These are phyloP conservation scores for Saccharomyces hybrid DNA, from an alignment of 1,139 yeast genomes.

Conservation along the genomic window DNA sequence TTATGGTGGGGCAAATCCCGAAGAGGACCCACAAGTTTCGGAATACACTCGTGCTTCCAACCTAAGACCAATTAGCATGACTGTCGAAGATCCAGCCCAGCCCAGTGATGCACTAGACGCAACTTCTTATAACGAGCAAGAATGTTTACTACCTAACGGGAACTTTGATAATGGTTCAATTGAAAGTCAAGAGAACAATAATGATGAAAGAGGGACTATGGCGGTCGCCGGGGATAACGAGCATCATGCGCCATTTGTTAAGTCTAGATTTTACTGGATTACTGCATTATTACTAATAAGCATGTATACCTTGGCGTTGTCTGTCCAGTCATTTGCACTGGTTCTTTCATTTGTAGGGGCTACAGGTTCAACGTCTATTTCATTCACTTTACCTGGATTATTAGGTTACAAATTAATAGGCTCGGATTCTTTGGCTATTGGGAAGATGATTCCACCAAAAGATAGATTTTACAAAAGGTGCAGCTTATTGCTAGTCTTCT, in stretches of 20 bases:
- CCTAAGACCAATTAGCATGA: conserved; percentile 14
- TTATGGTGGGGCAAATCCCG: conserved; percentile 5
- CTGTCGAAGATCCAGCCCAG: conserved; percentile 11
- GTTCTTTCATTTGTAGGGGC: conserved; percentile 81
- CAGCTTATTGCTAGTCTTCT: conserved; percentile 55
- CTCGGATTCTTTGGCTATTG: conserved; percentile 28
- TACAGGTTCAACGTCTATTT: conserved; percentile 7
- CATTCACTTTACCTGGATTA: conserved; percentile 40
- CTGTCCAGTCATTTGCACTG: conserved; percentile 69
- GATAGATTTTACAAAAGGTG: conserved; percentile 44
- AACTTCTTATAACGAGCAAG: background rate
- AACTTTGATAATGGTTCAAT: background rate
- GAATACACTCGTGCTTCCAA: background rate
- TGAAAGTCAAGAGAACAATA: background rate
- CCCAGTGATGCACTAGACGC: background rate
- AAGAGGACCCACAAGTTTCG: background rate
- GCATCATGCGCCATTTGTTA: conserved; percentile 45
- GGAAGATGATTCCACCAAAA: conserved; percentile 25
- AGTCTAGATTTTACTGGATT: conserved; percentile 40
- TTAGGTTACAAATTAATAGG: conserved; percentile 68
- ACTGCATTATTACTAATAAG: conserved; percentile 40
- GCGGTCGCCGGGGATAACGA: conserved; percentile 2
- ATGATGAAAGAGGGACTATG: background rate
- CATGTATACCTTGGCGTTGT: conserved; percentile 59
- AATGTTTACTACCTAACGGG: background rate